phyloP scores from a whole-genome alignment of 441 rosid genomes.

The Omphalea diandra region DNA sequence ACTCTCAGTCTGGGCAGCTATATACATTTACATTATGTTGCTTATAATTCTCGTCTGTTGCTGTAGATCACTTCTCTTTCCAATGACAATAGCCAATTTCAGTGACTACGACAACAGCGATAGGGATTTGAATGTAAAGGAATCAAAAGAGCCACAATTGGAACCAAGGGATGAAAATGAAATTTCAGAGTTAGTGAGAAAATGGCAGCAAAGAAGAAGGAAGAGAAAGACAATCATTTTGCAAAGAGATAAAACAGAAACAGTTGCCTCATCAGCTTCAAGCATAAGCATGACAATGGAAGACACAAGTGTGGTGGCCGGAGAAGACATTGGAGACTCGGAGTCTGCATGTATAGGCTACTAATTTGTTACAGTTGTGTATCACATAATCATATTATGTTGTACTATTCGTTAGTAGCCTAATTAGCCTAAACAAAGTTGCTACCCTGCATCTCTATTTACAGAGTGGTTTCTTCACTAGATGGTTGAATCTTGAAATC shows the following conservation, averaged over 20 bases:
- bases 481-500: no score
- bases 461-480: no score
- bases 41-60: slow-evolving; percentile 39
- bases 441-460: background rate
- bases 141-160: slow-evolving; percentile 16
- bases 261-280: slow-evolving; percentile 32
- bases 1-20: slow-evolving; percentile 56
- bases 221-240: slow-evolving; percentile 39
- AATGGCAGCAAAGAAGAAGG: slow-evolving; percentile 46
- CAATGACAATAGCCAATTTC: slow-evolving; percentile 12
- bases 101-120: background rate
- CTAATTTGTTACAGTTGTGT: background rate
- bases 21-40: slow-evolving; percentile 40
- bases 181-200: slow-evolving; percentile 39
- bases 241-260: slow-evolving; percentile 15
- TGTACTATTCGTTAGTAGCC: no score
- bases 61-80: slow-evolving; percentile 47
- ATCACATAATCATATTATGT: no score
- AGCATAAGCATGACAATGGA: slow-evolving; percentile 35
- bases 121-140: slow-evolving; percentile 6
- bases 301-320: slow-evolving; percentile 25
- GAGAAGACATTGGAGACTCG: slow-evolving; percentile 38
- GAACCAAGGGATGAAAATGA: slow-evolving; percentile 19
- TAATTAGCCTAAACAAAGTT: background rate
- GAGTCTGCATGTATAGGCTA: slow-evolving; percentile 36